Evolutionary conservation across 2,329 filamentous ascomycete species (phyloP).

Genomic region (Aspergillus eucalypticola): DNA sequence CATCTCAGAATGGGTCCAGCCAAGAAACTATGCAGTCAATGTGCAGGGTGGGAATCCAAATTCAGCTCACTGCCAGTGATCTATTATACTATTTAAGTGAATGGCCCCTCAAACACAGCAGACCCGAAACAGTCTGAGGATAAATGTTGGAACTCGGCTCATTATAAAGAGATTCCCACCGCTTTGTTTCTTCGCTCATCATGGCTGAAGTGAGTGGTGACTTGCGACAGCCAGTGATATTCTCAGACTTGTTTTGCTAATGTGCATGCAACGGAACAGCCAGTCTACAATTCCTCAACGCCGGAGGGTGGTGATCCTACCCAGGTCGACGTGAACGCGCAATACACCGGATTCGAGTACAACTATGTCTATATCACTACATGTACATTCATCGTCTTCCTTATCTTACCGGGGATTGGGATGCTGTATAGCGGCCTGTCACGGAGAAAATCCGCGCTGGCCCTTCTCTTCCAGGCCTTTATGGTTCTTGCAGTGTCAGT

Average conservation of each 20-base stretch:
- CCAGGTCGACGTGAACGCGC: conserved; percentile 57
- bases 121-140: neutral
- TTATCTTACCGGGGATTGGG: conserved; percentile 68
- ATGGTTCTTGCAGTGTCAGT: conserved; percentile 57
- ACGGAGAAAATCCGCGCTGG: conserved; percentile 62
- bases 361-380: conserved; percentile 61
- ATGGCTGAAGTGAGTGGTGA: neutral
- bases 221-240: neutral
- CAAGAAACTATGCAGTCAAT: neutral
- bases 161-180: no score
- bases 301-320: conserved; percentile 59
- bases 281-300: conserved; percentile 36
- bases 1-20: neutral
- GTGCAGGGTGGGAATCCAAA: neutral
- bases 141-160: neutral
- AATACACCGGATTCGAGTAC: conserved; percentile 61
- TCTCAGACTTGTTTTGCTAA: neutral
- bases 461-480: conserved; percentile 64
- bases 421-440: conserved; percentile 65
- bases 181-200: neutral
- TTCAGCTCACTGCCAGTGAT: neutral
- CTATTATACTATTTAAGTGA: neutral
- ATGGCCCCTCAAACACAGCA: neutral
- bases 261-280: conserved; percentile 21
- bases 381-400: conserved; percentile 63